phyloP scores from a whole-genome alignment of 116 monocot species.

The Dioscorea cayenensis region DNA sequence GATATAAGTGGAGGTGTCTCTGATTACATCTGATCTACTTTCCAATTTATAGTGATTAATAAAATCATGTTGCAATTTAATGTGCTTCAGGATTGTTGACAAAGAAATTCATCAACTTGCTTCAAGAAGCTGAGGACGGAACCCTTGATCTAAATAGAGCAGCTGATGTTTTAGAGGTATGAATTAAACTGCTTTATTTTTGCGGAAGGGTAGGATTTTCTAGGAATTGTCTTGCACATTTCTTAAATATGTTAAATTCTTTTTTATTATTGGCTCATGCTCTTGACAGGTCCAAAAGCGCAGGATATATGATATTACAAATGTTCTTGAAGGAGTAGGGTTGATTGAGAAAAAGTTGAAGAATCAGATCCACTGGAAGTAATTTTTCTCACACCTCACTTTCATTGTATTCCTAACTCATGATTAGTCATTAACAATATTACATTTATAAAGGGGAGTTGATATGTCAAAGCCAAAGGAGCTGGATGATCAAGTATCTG shows the following conservation, averaged over 20 bases:
- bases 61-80: conserved; percentile 3
- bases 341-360: conserved; percentile 90
- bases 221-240: neutral
- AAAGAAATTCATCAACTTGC: conserved; percentile 91
- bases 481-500: conserved; percentile 44
- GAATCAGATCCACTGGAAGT: conserved; percentile 91
- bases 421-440: neutral
- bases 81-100: conserved; percentile 68
- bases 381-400: conserved; percentile 3
- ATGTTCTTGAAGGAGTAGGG: conserved; percentile 94
- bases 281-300: conserved; percentile 85
- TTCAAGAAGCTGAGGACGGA: conserved; percentile 85
- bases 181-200: neutral
- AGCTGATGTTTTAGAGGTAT: conserved; percentile 74
- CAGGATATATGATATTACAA: conserved; percentile 99
- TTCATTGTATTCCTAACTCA: neutral
- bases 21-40: neutral
- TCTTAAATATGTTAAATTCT: neutral
- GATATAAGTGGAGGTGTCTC: neutral
- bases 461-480: conserved; percentile 82
- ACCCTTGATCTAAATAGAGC: conserved; percentile 95
- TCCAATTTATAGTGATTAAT: neutral
- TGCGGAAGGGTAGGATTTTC: neutral
- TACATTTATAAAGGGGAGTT: conserved; percentile 41
- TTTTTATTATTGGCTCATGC: neutral